phyloP scores from a whole-genome alignment of 768 basidiomycete species.

The Boletus sensibilis region DNA sequence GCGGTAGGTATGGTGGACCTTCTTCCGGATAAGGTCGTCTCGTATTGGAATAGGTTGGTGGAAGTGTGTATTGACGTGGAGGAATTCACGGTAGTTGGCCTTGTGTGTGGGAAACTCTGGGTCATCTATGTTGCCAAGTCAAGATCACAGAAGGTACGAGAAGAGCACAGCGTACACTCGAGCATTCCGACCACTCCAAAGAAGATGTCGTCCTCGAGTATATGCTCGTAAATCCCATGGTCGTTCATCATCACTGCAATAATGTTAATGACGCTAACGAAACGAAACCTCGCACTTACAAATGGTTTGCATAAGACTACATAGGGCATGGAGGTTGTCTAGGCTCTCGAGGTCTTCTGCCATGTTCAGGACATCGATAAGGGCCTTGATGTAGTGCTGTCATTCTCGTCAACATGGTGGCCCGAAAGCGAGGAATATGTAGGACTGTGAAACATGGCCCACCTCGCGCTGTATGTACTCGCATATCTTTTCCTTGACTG shows the following conservation, averaged over 20 bases:
- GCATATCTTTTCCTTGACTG: slow-evolving; percentile 80
- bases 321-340: slow-evolving; percentile 86
- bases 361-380: slow-evolving; percentile 80
- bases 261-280: not conserved
- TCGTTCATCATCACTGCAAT: slow-evolving; percentile 88
- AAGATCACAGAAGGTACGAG: slow-evolving; percentile 5
- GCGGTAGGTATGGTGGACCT: slow-evolving; percentile 96
- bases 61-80: slow-evolving; percentile 78
- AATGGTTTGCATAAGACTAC: slow-evolving; percentile 91
- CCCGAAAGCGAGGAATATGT: not conserved
- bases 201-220: slow-evolving; percentile 90
- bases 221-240: slow-evolving; percentile 90
- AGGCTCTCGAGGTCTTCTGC: slow-evolving; percentile 94
- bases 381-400: slow-evolving; percentile 83
- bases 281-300: slow-evolving; percentile 47
- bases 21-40: slow-evolving; percentile 71
- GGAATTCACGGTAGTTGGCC: slow-evolving; percentile 94
- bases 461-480: slow-evolving; percentile 88
- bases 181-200: slow-evolving; percentile 93
- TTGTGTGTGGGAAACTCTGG: slow-evolving; percentile 97
- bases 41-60: slow-evolving; percentile 86
- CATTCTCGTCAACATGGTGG: slow-evolving; percentile 3
- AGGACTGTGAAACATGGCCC: slow-evolving; percentile 26
- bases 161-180: slow-evolving; percentile 69
- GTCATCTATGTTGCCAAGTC: slow-evolving; percentile 61